Percentiles rank a stretch among this genome's conserved stretches.
phyloP scores from a whole-genome alignment of 2,329 filamentous ascomycete species.

The Dothiorella sarmentorum region DNA sequence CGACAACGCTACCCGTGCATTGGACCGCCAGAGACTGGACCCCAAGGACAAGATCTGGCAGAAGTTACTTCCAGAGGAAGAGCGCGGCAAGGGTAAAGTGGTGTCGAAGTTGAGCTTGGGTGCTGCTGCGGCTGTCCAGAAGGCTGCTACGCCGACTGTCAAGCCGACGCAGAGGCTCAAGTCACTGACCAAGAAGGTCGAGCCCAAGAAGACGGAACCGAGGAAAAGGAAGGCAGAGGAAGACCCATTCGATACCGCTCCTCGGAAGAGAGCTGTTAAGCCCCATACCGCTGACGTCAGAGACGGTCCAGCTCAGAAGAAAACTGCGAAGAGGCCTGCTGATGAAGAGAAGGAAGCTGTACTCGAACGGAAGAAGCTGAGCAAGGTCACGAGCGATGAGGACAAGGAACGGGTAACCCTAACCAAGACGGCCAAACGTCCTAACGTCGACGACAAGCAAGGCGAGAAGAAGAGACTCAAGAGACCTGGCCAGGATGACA shows the following conservation, averaged over 20 bases:
- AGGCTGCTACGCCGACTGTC: conserved; percentile 8
- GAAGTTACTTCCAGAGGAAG: conserved; percentile 56
- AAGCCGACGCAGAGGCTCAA: conserved; percentile 22
- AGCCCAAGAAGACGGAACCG: conserved; percentile 46
- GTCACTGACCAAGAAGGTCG: conserved; percentile 40
- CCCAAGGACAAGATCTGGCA: conserved; percentile 62
- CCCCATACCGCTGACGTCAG: conserved; percentile 28
- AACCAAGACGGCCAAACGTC: conserved; percentile 31
- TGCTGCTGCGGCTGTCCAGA: conserved; percentile 28
- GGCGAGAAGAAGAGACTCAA: background rate
- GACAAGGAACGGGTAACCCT: conserved; percentile 21
- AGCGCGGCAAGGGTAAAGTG: conserved; percentile 60
- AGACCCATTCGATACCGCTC: conserved; percentile 35
- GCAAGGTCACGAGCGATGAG: conserved; percentile 46
- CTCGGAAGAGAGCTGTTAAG: conserved; percentile 34
- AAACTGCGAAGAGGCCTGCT: conserved; percentile 19
- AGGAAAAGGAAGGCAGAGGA: conserved; percentile 48
- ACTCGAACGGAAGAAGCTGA: conserved; percentile 46
- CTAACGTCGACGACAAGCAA: conserved; percentile 24
- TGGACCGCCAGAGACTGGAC: conserved; percentile 58
- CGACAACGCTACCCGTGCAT: conserved; percentile 60
- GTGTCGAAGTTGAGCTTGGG: conserved; percentile 57
- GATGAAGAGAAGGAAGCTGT: conserved; percentile 37
- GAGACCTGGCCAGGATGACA: background rate
- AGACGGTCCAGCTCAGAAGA: background rate